Base-by-base conservation (phyloP, 78 protist genomes). In the Polysphondylium violaceum region DNA sequence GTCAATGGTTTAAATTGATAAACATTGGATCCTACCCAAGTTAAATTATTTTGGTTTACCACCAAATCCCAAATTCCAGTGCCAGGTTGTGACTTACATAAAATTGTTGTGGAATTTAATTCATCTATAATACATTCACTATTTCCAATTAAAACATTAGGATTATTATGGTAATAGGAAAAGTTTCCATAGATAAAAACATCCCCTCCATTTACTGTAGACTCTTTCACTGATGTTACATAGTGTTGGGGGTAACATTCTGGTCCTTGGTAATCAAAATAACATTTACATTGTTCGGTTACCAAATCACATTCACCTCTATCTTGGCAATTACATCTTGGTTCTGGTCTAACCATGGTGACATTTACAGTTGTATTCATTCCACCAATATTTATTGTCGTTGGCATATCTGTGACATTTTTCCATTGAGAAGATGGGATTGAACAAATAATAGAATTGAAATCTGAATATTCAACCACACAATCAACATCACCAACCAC, bases 221-320 rank as follows among this genome's bases (percentile, higher is more conserved):
- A 12, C 11, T 44, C 9, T 11, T n/a, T 25, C 1, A 65, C 7
- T 11, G 47, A 19, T 29, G 41, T 21, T 29, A 65, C 73, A 65
- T n/a, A 65, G 40, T 65, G 73, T n/a, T 65, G 14, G 1, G 73
- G 23, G 11, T 44, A 58, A 58, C 64, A 58, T 27, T 58, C 64
- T 27, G 1, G 1, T 19, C 64, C 64, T 58, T n/a, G 23, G 27
- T 58, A 58, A n/a, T 56, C 25, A 0, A 23, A 9, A 58, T 3
- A 11, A 8, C 35, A 56, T 21, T 56, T 56, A 56, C 63, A 56
- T 21, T n/a, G 19, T 2, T 31, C 63, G 5, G 25, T 3, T 25
- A 31, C 25, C 25, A 31, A 65, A 8, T 33, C 17, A 35, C 71
- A 61, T 33, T 2, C 19, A 16, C 71, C 33, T 25, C n/a, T 33